Percentiles rank a stretch among this genome's conserved stretches.
Evolutionary conservation across 208 protist species (phyloP).

Genomic region (Strigomonas galati): DNA sequence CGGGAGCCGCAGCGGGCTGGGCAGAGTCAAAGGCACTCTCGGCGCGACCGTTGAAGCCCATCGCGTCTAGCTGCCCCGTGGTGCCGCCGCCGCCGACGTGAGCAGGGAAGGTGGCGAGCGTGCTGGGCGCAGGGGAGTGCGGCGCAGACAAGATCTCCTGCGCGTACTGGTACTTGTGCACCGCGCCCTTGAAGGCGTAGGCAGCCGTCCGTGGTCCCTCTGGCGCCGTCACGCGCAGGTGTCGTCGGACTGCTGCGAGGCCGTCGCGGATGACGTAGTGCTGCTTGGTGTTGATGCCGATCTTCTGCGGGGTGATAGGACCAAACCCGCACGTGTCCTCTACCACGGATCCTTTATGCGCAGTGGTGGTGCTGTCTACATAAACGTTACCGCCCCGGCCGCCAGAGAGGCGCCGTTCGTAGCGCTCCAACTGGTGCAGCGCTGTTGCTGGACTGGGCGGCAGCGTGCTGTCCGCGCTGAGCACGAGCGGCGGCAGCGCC

Average conservation of each 20-base stretch:
- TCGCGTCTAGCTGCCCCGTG: no score
- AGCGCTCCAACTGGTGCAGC: no score
- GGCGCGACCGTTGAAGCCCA: no score
- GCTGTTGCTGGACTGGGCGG: no score
- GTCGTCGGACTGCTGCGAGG: constrained; percentile 42
- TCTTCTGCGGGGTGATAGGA: constrained; percentile 24
- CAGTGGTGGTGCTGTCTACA: no score
- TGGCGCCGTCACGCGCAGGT: constrained; percentile 33
- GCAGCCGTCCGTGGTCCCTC: constrained; percentile 12
- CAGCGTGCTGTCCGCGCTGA: constrained; percentile 1
- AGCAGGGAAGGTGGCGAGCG: not conserved
- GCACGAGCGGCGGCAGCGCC: constrained; percentile 2
- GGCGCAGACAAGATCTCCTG: not conserved
- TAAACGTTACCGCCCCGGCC: no score
- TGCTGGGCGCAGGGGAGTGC: not conserved
- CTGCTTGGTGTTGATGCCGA: constrained; percentile 37
- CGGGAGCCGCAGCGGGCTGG: not conserved
- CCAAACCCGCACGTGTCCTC: no score
- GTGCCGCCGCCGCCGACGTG: not conserved
- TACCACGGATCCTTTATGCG: no score
- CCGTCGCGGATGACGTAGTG: constrained; percentile 49
- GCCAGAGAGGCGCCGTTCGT: no score
- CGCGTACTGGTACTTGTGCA: constrained; percentile 22
- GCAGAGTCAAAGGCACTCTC: no score
- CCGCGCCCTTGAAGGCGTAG: constrained; percentile 15